A percentile compares a stretch with the other conserved stretches of the same genome.
These are phyloP conservation scores for Cydonia oblonga DNA, from an alignment of 331 rosid genomes.

Conservation along the genomic window DNA sequence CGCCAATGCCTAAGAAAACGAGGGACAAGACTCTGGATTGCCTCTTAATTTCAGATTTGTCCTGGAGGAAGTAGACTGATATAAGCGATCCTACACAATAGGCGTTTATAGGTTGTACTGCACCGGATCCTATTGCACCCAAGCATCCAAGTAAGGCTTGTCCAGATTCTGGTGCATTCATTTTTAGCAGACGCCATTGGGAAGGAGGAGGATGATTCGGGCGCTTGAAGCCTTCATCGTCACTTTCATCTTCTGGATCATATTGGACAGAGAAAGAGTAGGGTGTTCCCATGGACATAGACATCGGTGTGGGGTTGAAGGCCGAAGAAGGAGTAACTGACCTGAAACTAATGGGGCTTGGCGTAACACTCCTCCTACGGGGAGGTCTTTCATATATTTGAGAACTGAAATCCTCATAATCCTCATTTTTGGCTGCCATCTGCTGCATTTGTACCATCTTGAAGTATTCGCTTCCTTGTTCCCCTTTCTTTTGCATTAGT, in stretches of 20 bases:
- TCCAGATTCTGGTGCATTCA: slow-evolving; percentile 76
- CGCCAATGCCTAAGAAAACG: slow-evolving; percentile 57
- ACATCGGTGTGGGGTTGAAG: slow-evolving; percentile 45
- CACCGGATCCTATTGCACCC: slow-evolving; percentile 87
- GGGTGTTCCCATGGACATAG: slow-evolving; percentile 66
- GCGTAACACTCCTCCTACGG: slow-evolving; percentile 36
- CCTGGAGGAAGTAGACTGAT: slow-evolving; percentile 52
- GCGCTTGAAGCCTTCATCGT: slow-evolving; percentile 30
- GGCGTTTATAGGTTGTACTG: slow-evolving; percentile 81
- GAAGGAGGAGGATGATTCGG: slow-evolving; percentile 54
- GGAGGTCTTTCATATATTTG: slow-evolving; percentile 30
- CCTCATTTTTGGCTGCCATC: slow-evolving; percentile 38
- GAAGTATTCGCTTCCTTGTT: slow-evolving; percentile 53
- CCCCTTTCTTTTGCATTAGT: slow-evolving; percentile 47
- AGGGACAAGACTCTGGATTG: slow-evolving; percentile 50
- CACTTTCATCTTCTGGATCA: slow-evolving; percentile 49
- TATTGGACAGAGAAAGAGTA: slow-evolving; percentile 65
- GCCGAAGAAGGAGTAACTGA: slow-evolving; percentile 48
- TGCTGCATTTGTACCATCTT: slow-evolving; percentile 76
- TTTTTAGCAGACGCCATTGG: slow-evolving; percentile 57
- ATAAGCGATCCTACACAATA: slow-evolving; percentile 67
- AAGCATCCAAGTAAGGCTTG: slow-evolving; percentile 61
- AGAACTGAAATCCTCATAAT: slow-evolving; percentile 18
- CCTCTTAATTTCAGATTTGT: slow-evolving; percentile 35
- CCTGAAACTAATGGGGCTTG: slow-evolving; percentile 55